Conservation (phyloP, 2,329 filamentous ascomycete species). For the Blastomyces parvus region DNA sequence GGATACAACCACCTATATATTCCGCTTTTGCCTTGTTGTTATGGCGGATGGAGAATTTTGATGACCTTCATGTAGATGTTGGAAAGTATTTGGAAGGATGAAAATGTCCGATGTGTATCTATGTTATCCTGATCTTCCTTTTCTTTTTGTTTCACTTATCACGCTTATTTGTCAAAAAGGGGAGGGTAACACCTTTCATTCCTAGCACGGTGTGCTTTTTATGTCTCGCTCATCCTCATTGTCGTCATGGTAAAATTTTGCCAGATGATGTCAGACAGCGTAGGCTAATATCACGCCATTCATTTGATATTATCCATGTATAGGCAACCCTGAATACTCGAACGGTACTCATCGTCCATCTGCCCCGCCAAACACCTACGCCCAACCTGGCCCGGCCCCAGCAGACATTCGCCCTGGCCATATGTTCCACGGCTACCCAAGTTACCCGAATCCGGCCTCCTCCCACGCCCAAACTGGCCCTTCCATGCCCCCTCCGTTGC, state of each 20-base stretch:
- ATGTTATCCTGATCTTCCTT: slow-evolving; percentile 14
- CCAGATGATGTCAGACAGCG: slow-evolving; percentile 22
- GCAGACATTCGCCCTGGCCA: slow-evolving; percentile 65
- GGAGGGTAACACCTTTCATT: background rate
- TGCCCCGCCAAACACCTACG: slow-evolving; percentile 46
- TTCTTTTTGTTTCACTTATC: slow-evolving; percentile 18
- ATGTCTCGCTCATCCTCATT: slow-evolving; percentile 15
- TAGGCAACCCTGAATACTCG: slow-evolving; percentile 32
- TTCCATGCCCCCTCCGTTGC: slow-evolving; percentile 57
- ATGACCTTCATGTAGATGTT: slow-evolving; percentile 5
- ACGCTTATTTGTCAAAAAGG: background rate
- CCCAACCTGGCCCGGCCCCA: slow-evolving; percentile 42
- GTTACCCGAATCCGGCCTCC: slow-evolving; percentile 45
- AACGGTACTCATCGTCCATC: slow-evolving; percentile 51
- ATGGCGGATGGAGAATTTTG: slow-evolving; percentile 2
- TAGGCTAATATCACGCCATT: slow-evolving; percentile 33
- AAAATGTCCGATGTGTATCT: slow-evolving; percentile 10
- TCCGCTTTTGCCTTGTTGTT: slow-evolving; percentile 19
- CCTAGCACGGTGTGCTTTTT: slow-evolving; percentile 4
- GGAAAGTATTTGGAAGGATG: background rate
- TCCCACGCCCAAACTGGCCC: slow-evolving; percentile 36
- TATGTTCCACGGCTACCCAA: slow-evolving; percentile 61
- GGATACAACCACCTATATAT: slow-evolving; percentile 14
- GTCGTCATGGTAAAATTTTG: slow-evolving; percentile 6
- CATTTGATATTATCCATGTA: slow-evolving; percentile 20